Base-by-base conservation (phyloP, 768 basidiomycete genomes). In the Ramaria sp. region DNA sequence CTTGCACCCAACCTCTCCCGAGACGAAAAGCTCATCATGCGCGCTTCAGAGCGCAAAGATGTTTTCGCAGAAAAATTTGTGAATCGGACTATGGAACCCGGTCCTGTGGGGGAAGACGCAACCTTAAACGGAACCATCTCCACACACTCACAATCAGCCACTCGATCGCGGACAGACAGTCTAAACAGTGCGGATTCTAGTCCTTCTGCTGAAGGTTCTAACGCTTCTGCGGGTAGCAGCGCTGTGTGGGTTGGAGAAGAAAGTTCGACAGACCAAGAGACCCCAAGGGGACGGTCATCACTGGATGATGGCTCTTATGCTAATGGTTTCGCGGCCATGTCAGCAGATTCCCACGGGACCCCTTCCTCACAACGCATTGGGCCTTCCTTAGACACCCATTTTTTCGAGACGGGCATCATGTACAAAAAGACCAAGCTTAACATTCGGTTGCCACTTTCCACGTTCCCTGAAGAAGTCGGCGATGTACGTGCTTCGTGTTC, bases 401-500 rank as follows among this genome's bases (percentile, higher is more conserved):
- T 88, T 64, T 97, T 81, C 69, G 84, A 93, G 63, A 89, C 94
- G 1, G 76, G 78, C 10, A 86, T 95, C 53, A 78, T 74, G 13
- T 95, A 93, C 69, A 85, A 84, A 66, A 83, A 83, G 53, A 83
- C 92, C 58, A 78, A 79, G 27, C 67, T 97, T 28, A 94, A 93
- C 13, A 91, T 98, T 64, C 85, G 90, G 62, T 80, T 98, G 67
- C 96, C 96, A 0, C 69, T 96, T 44, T 79, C 82, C 18, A 87
- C 85, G 1, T 97, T 96, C 65, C 78, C 88, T 0, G 90, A 94
- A 66, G 96, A 99, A 73, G 90, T 99, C 55, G 94, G 96, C 43
- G 94, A 97, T 67, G 95, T 97, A 65, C 65, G 82, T 73, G 67
- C 13, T 20, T 27, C 22, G 20, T 72, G 43, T 30, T 44, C 28